Evolutionary conservation across 129 eudicot species (phyloP).

Genomic region (Silybum marianum): DNA sequence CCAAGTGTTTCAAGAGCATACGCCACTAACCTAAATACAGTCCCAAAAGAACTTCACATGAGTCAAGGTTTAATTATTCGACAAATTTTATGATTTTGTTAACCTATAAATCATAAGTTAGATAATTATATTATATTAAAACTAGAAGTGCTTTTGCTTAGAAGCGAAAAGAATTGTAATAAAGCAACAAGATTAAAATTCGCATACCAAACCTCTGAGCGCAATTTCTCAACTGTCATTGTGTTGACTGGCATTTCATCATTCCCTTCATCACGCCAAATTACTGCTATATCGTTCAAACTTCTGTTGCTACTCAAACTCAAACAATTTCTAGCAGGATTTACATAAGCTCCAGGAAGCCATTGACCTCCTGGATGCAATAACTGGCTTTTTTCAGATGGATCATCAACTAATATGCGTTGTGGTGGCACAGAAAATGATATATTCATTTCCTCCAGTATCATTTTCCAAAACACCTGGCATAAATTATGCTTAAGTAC

Average conservation of each 20-base stretch:
- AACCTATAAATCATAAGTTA: neutral
- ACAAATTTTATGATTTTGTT: neutral
- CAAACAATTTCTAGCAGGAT: slow-evolving; percentile 79
- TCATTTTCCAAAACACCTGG: slow-evolving; percentile 69
- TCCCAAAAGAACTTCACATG: slow-evolving; percentile 21
- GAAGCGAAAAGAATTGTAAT: no score
- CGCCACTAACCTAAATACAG: slow-evolving; percentile 64
- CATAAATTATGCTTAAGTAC: slow-evolving; percentile 10
- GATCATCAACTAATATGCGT: slow-evolving; percentile 53
- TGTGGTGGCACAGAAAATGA: slow-evolving; percentile 68
- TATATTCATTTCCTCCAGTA: slow-evolving; percentile 64
- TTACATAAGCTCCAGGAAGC: slow-evolving; percentile 78
- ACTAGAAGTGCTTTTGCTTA: no score
- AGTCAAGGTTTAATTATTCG: neutral
- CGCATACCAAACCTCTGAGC: slow-evolving; percentile 76
- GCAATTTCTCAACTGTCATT: slow-evolving; percentile 66
- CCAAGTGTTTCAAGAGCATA: slow-evolving; percentile 71
- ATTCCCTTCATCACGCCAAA: slow-evolving; percentile 84
- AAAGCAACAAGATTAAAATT: slow-evolving; percentile 2
- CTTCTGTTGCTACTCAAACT: slow-evolving; percentile 45
- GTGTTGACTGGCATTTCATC: slow-evolving; percentile 62
- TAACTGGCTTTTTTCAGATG: slow-evolving; percentile 38
- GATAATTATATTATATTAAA: neutral
- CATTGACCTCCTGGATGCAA: slow-evolving; percentile 80
- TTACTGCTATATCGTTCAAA: slow-evolving; percentile 48